These are phyloP conservation scores for Ceratocystis lukuohia DNA, from an alignment of 2,329 filamentous ascomycete species.

Conservation along the genomic window DNA sequence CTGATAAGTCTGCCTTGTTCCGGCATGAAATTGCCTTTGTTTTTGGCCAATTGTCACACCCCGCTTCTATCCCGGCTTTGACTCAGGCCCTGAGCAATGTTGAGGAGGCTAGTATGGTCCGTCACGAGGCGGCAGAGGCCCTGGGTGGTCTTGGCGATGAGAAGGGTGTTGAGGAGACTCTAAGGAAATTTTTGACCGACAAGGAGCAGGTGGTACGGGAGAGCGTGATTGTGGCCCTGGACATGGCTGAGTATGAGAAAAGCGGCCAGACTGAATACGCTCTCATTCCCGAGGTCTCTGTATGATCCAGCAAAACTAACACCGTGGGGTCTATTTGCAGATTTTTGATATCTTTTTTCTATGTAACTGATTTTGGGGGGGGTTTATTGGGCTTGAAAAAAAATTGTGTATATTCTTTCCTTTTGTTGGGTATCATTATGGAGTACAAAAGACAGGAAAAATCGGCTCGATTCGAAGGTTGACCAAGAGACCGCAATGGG, in stretches of 20 bases:
- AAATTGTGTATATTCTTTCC: slow-evolving; percentile 18
- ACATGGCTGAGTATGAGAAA: slow-evolving; percentile 97
- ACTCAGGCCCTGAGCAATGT: slow-evolving; percentile 63
- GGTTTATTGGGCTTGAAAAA: slow-evolving; percentile 12
- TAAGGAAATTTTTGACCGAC: slow-evolving; percentile 77
- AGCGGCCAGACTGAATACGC: slow-evolving; percentile 83
- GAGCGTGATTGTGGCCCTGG: slow-evolving; percentile 85
- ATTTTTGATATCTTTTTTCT: background rate
- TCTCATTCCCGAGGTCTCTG: slow-evolving; percentile 55
- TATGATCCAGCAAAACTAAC: slow-evolving; percentile 23
- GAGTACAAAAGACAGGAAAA: slow-evolving; percentile 16
- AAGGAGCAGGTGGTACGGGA: slow-evolving; percentile 87
- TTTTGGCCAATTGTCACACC: slow-evolving; percentile 90
- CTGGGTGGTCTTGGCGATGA: slow-evolving; percentile 88
- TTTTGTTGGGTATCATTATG: slow-evolving; percentile 20
- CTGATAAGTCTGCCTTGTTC: slow-evolving; percentile 81
- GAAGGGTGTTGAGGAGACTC: slow-evolving; percentile 74
- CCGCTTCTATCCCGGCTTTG: slow-evolving; percentile 87
- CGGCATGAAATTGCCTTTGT: slow-evolving; percentile 97
- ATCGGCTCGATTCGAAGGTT: slow-evolving; percentile 14
- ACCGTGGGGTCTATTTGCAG: background rate
- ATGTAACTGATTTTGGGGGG: slow-evolving; percentile 2
- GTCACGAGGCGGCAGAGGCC: slow-evolving; percentile 93
- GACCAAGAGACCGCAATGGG: background rate
- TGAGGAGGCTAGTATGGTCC: slow-evolving; percentile 86